Base-by-base conservation (phyloP, 2,329 filamentous ascomycete species). In the Microdochium nivale region DNA sequence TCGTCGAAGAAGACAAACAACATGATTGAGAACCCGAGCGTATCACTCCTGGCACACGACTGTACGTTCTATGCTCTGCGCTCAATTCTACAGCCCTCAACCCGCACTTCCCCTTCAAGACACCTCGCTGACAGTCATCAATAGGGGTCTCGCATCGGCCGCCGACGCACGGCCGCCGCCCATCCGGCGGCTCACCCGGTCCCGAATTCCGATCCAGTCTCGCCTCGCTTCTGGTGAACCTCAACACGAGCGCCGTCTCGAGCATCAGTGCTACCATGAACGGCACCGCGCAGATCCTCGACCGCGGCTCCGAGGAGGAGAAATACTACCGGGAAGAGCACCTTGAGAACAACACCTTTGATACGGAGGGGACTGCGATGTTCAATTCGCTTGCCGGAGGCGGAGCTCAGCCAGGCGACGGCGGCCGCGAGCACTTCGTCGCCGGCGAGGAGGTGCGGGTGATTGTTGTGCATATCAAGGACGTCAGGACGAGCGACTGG, bases 41-140 rank as follows among this genome's bases (percentile, higher is more conserved):
- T 99, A 56, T 95, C 89, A 2, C 78, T 97, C 13, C 81, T 97
- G n/a, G 94, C 97, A 7, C 94, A 99, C 71, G 94, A 97, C 72
- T 99, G 79, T 79, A 65, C 58, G 68, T 57, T n/a, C 13, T 11
- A 25, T 35, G n/a, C 32, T 47, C 9, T 24, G 13, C 32, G 2
- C 3, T 30, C 32, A 13, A 14, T 33, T 21, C 40, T 3, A n/a
- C n/a, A n/a, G n/a, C 25, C 25, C 14, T n/a, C 21, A n/a, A 44
- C 3, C 40, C 23, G n/a, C 14, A 19, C 2, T 37, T n/a, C 48
- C 49, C 19, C 10, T 32, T 23, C 27, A 25, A 23, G 19, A 24
- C 16, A 21, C 14, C 16, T 14, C 9, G 8, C 10, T 16, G 5
- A 46, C 27, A 30, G 11, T 30, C 5, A 11, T 5, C 5, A 11